Conservation (phyloP, 2,329 filamentous ascomycete species). For the Ramichloridium luteum region DNA sequence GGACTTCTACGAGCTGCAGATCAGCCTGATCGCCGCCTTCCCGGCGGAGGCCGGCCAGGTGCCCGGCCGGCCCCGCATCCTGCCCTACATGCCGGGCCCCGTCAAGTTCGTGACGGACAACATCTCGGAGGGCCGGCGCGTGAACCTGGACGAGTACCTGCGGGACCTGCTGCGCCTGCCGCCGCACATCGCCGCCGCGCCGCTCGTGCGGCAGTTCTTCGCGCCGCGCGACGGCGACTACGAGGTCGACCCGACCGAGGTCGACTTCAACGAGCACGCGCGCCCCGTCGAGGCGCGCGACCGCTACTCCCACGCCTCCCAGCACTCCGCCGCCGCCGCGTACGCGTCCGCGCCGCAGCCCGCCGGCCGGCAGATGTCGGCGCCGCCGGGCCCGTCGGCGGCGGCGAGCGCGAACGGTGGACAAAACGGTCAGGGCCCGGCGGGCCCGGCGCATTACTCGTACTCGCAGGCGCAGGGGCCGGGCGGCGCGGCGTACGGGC, state of each 20-base stretch:
- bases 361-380: constrained; percentile 9
- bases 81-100: constrained; percentile 96
- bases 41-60: constrained; percentile 86
- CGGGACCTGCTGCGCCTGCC: constrained; percentile 79
- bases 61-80: constrained; percentile 57
- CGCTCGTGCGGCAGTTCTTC: constrained; percentile 82
- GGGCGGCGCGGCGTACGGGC: constrained; percentile 8
- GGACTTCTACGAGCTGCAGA: constrained; percentile 98
- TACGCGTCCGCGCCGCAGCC: constrained; percentile 14
- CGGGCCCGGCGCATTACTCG: too few species aligned
- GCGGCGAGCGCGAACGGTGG: constrained; percentile 5
- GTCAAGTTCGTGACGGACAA: constrained; percentile 97
- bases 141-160: constrained; percentile 90
- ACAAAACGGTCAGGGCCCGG: too few species aligned
- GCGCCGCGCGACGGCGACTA: constrained; percentile 82
- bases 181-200: constrained; percentile 69
- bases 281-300: constrained; percentile 57
- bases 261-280: constrained; percentile 48
- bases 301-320: constrained; percentile 34
- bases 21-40: constrained; percentile 81
- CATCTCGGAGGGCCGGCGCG: constrained; percentile 83
- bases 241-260: constrained; percentile 65
- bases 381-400: constrained; percentile 13
- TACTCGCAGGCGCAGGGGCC: too few species aligned
- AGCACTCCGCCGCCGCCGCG: constrained; percentile 13